Evolutionary conservation across 2,329 filamentous ascomycete genomes (phyloP), one percentile per base, ranked within the genome.

Genomic region (Pleomassaria siparia): DNA sequence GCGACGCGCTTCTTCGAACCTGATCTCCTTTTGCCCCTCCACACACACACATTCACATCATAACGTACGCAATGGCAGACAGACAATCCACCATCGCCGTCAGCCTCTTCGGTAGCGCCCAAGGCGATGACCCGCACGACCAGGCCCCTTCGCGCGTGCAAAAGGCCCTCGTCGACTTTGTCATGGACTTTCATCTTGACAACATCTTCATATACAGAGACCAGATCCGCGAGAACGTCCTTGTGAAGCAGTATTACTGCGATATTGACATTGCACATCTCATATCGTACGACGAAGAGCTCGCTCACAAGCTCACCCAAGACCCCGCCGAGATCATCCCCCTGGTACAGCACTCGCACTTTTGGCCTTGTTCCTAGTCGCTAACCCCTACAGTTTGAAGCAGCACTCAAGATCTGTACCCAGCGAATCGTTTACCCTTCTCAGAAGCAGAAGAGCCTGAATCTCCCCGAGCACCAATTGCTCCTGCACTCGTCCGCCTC

Each of bases 161-260:
- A 69, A 81, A 83, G 49, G 85, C 89, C 66, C 82, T 99, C 51
- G 85, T 94, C 65, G 86, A 90, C 51, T 99, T 99, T 71, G 86
- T 99, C 56, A 83, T 97, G 48, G 89, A 92, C 59, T 99, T 96
- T 69, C 85, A 92, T 66, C 83, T 97, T 33, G 92, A 96, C 73
- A 96, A 95, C 72, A 83, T 86, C 64, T 97, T 96, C 74, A 85
- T 96, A 64, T 99, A 97, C 81, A 95, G 94, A 81, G 92, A 97
- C 64, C 94, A 97, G 74, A 83, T 99, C 49, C 85, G 89, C 62
- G 91, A 97, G 68, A 99, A 99, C 75, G 91, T 94, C 7, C 81
- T 97, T 1, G 80, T 96, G 33, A 94, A 96, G 70, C 91, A 91
- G 62, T 97, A 91, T 75, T 96, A 87, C 72, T 96, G 94, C 76